phyloP scores from a whole-genome alignment of 1,284 basidiomycete species.

The Earliella scabrosa region DNA sequence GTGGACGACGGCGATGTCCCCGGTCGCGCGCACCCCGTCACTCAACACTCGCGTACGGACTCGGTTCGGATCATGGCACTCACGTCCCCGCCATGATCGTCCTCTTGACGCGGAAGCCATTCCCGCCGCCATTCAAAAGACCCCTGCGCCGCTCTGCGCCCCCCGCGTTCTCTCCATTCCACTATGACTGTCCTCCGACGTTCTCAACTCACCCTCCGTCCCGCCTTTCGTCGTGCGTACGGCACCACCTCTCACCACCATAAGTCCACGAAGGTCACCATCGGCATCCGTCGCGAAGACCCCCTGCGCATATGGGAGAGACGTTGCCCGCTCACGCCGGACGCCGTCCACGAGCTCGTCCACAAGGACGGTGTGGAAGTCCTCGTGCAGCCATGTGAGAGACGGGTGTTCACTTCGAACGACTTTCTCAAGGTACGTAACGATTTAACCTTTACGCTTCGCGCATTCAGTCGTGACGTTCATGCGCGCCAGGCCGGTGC shows the following conservation, averaged over 20 bases:
- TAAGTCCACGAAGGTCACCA: constrained; percentile 36
- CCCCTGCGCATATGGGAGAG: constrained; percentile 85
- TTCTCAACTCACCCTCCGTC: constrained; percentile 24
- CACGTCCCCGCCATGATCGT: constrained; percentile 8
- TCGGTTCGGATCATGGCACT: constrained; percentile 26
- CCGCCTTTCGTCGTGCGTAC: constrained; percentile 13
- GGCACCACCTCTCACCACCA: constrained; percentile 12
- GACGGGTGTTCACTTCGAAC: constrained; percentile 70
- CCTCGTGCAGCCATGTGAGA: constrained; percentile 75
- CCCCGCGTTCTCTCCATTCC: not conserved
- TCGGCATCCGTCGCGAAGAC: constrained; percentile 82
- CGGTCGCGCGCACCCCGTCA: no score
- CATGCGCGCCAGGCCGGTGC: constrained; percentile 70
- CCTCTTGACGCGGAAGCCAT: not conserved
- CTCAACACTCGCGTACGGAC: constrained; percentile 3
- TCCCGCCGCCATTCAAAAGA: not conserved
- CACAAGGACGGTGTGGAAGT: constrained; percentile 63
- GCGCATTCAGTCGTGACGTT: not conserved
- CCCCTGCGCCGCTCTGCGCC: not conserved
- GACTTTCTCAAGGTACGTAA: constrained; percentile 68
- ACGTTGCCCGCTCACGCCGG: constrained; percentile 82
- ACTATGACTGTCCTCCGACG: constrained; percentile 32
- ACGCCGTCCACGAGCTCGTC: constrained; percentile 66
- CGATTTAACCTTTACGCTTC: not conserved
- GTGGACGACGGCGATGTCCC: no score